These are phyloP conservation scores for Colletotrichum eleusines DNA, from an alignment of 2,329 filamentous ascomycete genomes.

Conservation along the genomic window DNA sequence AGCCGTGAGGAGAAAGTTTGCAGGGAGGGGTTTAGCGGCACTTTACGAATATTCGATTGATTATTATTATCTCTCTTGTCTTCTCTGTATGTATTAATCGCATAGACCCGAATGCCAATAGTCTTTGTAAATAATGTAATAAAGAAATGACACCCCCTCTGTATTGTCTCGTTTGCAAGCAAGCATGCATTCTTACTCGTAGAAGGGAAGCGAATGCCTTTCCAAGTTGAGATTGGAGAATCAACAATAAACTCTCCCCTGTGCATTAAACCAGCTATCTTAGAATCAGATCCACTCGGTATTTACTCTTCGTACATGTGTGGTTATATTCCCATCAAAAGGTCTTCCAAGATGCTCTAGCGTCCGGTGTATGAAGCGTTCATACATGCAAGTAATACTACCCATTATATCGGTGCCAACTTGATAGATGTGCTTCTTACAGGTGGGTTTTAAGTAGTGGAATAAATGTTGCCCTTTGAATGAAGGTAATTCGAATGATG, in stretches of 20 bases:
- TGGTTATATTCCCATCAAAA: background rate
- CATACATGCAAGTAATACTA: background rate
- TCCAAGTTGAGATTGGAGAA: background rate
- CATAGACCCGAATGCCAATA: background rate
- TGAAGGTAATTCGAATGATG: background rate
- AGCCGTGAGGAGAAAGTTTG: background rate
- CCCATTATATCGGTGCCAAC: too few species aligned
- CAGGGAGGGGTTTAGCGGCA: background rate
- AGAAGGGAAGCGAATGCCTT: background rate
- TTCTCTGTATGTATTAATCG: background rate
- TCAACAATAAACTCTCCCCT: background rate
- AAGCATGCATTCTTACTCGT: too few species aligned
- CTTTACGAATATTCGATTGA: background rate
- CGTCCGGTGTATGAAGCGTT: background rate
- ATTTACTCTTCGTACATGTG: background rate
- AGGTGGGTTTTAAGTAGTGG: background rate
- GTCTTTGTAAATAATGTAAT: background rate
- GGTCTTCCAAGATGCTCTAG: background rate
- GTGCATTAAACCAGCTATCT: rapidly evolving
- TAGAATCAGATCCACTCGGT: background rate
- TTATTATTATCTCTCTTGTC: background rate
- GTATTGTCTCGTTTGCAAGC: too few species aligned
- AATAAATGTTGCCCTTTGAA: background rate
- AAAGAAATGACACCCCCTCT: too few species aligned
- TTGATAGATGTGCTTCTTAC: background rate